A percentile compares a stretch with the other conserved stretches of the same genome.
phyloP scores from a whole-genome alignment of 306 rosid species.

The Medicago truncatula region DNA sequence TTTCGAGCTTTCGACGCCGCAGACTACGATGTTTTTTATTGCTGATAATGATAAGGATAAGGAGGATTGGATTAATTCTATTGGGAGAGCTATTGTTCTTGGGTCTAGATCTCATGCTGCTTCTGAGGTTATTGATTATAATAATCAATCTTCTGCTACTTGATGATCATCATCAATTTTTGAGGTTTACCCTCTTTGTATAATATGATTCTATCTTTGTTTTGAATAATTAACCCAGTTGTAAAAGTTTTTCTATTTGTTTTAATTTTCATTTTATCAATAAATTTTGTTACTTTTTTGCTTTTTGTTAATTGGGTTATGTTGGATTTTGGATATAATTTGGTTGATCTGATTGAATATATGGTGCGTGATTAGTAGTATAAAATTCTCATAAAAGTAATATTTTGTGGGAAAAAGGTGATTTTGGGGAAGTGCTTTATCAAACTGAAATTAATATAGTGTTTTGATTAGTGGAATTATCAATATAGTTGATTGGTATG shows the following conservation, averaged over 20 bases:
- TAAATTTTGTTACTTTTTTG: background rate
- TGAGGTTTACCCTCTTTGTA: background rate
- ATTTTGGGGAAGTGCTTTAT: background rate
- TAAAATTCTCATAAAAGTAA: constrained; percentile 1
- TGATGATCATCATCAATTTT: background rate
- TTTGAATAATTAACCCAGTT: background rate
- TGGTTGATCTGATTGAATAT: constrained; percentile 37
- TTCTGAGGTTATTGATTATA: constrained; percentile 69
- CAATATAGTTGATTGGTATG: too few relatives aligned
- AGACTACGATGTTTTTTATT: constrained; percentile 62
- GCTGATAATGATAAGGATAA: constrained; percentile 66
- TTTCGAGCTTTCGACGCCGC: constrained; percentile 55
- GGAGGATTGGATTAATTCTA: constrained; percentile 75
- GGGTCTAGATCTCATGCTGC: constrained; percentile 62
- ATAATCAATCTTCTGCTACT: background rate
- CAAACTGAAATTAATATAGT: too few relatives aligned
- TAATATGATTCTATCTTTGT: background rate
- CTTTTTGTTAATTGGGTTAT: background rate
- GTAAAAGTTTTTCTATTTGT: background rate
- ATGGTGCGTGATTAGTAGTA: background rate
- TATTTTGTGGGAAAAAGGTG: background rate
- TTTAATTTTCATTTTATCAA: background rate
- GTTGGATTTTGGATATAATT: constrained; percentile 18
- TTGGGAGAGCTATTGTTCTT: constrained; percentile 74
- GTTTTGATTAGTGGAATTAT: background rate